Evolutionary conservation across 2,329 filamentous ascomycete species (phyloP), one percentile per base, ranked within the genome.

Genomic region (Calonectria henricotiae): DNA sequence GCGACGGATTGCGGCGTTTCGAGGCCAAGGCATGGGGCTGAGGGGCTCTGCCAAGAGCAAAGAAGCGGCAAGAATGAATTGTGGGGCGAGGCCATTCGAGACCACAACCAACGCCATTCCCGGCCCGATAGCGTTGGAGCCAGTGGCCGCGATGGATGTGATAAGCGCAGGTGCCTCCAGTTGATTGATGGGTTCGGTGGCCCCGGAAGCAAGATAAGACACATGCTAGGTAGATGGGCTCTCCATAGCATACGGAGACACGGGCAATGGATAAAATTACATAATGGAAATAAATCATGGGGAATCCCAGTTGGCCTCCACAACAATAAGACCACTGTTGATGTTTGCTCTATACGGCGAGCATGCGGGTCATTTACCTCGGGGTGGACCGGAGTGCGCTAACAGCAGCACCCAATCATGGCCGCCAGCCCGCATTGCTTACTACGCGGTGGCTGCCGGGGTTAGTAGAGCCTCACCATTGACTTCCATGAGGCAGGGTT

Each of bases 261-360:
- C 39, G 6, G 12, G 13, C 12, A 25, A 12, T 39, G 51, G 51
- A 58, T 58, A 58, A 58, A 58, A 58, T 58, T 58, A 58, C 51
- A 58, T 58, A 58, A 58, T 58, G 51, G 37, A 58, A 58, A 58
- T 37, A 58, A 58, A 58, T 58, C 51, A 58, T 58, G 51, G 51
- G 51, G 51, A 58, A 58, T 58, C 51, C 51, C 51, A 39, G 51
- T 32, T 39, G 51, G 51, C 51, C 32, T 58, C 51, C 51, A 58
- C 32, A 39, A 37, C 51, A 58, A 58, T 58, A 58, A 58, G 51
- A 58, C 51, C 51, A 58, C 35, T 11, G 51, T 58, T 39, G 51
- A 58, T 58, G 51, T 37, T 58, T 58, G 17, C 51, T 58, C 20
- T 37, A 58, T 58, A 58, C 51, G 51, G 51, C 13, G 23, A n/a